Evolutionary conservation across 441 rosid species (phyloP).

Genomic region (Erodium moschatum): DNA sequence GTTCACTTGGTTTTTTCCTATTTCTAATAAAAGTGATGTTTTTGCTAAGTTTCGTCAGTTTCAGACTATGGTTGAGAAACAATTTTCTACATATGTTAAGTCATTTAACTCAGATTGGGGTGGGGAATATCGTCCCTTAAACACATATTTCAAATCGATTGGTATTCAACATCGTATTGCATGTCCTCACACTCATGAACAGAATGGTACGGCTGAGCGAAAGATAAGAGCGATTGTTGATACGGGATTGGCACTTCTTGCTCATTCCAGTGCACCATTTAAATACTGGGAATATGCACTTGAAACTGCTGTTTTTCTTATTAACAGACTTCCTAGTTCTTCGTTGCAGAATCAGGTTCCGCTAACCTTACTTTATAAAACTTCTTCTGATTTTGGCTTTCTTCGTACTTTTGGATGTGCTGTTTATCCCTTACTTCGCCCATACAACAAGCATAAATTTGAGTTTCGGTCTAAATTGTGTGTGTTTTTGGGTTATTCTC

Average conservation of each 20-base stretch:
- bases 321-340: too few species aligned
- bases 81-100: not conserved
- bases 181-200: conserved; percentile 3
- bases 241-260: too few species aligned
- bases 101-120: not conserved
- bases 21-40: conserved; percentile 5
- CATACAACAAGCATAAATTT: too few species aligned
- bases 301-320: too few species aligned
- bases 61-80: conserved; percentile 5
- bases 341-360: too few species aligned
- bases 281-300: not conserved
- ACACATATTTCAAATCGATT: not conserved
- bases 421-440: not conserved
- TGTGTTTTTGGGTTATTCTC: not conserved
- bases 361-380: too few species aligned
- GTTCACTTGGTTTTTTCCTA: conserved; percentile 11
- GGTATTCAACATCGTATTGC: not conserved
- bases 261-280: too few species aligned
- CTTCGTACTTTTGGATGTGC: not conserved
- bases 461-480: not conserved
- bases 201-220: too few species aligned
- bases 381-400: too few species aligned
- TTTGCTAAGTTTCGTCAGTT: not conserved
- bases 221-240: too few species aligned
- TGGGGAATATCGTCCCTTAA: not conserved